These are phyloP conservation scores for Yamadazyma taylorii DNA, from an alignment of 1,139 yeast genomes.

Conservation along the genomic window DNA sequence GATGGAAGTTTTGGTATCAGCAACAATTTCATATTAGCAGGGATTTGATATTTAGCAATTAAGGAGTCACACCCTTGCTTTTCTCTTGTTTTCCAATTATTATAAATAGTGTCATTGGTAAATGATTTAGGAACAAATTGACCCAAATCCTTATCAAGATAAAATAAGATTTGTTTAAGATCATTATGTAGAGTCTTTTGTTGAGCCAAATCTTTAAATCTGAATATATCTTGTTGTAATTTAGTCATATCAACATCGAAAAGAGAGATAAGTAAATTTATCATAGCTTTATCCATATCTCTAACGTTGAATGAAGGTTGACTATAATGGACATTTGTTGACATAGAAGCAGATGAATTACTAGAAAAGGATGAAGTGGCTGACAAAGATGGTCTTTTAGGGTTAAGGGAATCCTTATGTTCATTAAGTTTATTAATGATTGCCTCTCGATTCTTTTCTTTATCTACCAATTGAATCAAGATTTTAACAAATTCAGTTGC, in stretches of 20 bases:
- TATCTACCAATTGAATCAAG: constrained; percentile 47
- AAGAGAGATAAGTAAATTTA: constrained; percentile 36
- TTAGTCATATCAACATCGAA: constrained; percentile 41
- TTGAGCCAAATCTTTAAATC: constrained; percentile 41
- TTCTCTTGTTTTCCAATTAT: constrained; percentile 56
- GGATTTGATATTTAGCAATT: constrained; percentile 39
- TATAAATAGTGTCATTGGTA: constrained; percentile 35
- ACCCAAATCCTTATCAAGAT: constrained; percentile 43
- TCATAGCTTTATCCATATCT: constrained; percentile 48
- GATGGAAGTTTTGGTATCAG: constrained; percentile 31
- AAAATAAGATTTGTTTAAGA: constrained; percentile 38
- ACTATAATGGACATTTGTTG: constrained; percentile 23
- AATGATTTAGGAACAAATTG: constrained; percentile 45
- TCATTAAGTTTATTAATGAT: constrained; percentile 45
- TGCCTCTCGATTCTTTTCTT: constrained; percentile 42
- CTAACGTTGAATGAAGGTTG: constrained; percentile 49
- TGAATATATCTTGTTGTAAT: constrained; percentile 52
- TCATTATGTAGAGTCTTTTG: constrained; percentile 48
- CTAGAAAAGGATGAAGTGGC: constrained; percentile 12
- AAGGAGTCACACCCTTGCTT: constrained; percentile 35
- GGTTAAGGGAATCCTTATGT: constrained; percentile 41
- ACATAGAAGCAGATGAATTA: constrained; percentile 5
- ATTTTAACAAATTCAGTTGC: constrained; percentile 58
- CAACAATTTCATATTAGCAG: constrained; percentile 32
- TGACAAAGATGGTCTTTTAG: constrained; percentile 14